These are phyloP conservation scores for Diaporthe citri DNA, from an alignment of 2,329 filamentous ascomycete genomes.

Conservation along the genomic window DNA sequence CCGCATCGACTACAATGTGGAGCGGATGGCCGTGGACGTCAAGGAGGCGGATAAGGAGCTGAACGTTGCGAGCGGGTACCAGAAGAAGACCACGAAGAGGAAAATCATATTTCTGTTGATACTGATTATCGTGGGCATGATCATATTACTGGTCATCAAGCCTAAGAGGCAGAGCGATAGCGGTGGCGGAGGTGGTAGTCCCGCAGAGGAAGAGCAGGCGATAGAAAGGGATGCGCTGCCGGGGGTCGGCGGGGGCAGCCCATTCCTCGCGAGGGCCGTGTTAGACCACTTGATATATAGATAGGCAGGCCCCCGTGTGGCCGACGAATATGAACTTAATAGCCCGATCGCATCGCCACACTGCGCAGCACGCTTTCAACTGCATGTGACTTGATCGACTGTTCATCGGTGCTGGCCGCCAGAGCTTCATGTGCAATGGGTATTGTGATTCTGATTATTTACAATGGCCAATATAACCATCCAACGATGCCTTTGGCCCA, in stretches of 20 bases:
- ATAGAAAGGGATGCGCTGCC: neutral
- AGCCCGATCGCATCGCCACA: neutral
- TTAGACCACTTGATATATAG: slow-evolving; percentile 35
- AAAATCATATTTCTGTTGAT: slow-evolving; percentile 93
- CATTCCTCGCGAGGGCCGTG: slow-evolving; percentile 24
- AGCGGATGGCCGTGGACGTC: slow-evolving; percentile 93
- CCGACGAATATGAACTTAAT: neutral
- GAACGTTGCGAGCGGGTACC: slow-evolving; percentile 88
- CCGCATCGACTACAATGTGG: slow-evolving; percentile 97
- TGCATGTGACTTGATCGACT: neutral
- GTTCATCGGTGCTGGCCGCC: neutral
- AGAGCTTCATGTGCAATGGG: neutral
- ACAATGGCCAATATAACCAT: neutral
- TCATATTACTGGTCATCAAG: slow-evolving; percentile 87
- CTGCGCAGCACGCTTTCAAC: neutral
- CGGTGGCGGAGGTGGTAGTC: slow-evolving; percentile 24
- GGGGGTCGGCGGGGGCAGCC: slow-evolving; percentile 10
- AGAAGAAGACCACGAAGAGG: slow-evolving; percentile 87
- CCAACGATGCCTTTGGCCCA: neutral
- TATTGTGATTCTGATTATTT: slow-evolving; percentile 7
- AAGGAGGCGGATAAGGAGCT: slow-evolving; percentile 95
- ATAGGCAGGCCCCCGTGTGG: neutral
- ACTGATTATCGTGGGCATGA: slow-evolving; percentile 85
- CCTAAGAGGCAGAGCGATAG: slow-evolving; percentile 61
- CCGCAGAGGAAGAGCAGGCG: slow-evolving; percentile 30